Conservation (phyloP, 345 rosid species). For the Hevea brasiliensis region DNA sequence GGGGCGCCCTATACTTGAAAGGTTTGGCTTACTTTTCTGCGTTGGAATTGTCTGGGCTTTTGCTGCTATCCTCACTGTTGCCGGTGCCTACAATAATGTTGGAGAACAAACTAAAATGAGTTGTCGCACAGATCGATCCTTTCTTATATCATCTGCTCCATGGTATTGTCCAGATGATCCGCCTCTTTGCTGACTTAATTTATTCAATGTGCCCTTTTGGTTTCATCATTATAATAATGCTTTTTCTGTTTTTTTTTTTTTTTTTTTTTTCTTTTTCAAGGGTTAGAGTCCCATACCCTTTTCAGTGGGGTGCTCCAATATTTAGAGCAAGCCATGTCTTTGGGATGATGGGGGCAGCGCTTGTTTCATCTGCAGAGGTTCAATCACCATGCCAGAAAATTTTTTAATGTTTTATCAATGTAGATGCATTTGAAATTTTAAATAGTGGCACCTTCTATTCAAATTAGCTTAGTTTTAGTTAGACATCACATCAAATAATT, state of each 20-base stretch:
- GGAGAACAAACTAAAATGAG: slow-evolving; percentile 55
- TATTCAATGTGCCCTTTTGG: neutral
- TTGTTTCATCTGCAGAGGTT: slow-evolving; percentile 94
- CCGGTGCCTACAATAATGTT: slow-evolving; percentile 92
- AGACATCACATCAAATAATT: neutral
- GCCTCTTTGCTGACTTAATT: slow-evolving; percentile 13
- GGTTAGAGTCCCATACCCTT: slow-evolving; percentile 89
- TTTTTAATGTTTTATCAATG: slow-evolving; percentile 2
- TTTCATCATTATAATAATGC: slow-evolving; percentile 2
- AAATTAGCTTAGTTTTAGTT: neutral
- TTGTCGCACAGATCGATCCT: slow-evolving; percentile 76
- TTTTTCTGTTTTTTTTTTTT: too few relatives aligned
- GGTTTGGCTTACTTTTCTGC: slow-evolving; percentile 83
- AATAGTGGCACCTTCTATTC: neutral
- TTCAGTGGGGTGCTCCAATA: slow-evolving; percentile 97
- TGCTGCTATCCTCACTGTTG: slow-evolving; percentile 84
- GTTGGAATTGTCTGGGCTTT: slow-evolving; percentile 81
- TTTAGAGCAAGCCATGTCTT: slow-evolving; percentile 93
- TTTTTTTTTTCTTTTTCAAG: slow-evolving; percentile 36
- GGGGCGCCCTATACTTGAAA: slow-evolving; percentile 52
- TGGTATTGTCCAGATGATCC: slow-evolving; percentile 50
- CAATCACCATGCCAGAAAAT: slow-evolving; percentile 5
- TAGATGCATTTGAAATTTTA: slow-evolving; percentile 4
- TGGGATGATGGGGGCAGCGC: slow-evolving; percentile 92
- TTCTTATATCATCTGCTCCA: slow-evolving; percentile 74